Base-by-base conservation (phyloP, 257 asterid genomes). In the Plantago major region DNA sequence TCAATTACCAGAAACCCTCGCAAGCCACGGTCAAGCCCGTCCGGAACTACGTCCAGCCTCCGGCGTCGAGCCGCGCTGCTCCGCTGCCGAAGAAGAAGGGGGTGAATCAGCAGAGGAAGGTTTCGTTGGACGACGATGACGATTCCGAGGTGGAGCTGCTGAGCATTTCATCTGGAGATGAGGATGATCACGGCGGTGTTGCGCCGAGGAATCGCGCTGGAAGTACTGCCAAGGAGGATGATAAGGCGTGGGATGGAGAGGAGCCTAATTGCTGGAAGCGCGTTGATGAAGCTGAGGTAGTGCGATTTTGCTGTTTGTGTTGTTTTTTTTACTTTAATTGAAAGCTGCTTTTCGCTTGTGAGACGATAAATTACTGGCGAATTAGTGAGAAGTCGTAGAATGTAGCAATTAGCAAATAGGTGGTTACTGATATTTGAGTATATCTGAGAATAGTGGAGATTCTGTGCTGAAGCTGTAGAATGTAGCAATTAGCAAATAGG, bases 111-210 rank as follows among this genome's bases (percentile, higher is more conserved):
- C 77, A 73, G 47, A 73, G 72, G 61, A 77, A 72, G 45, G 76
- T n/a, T n/a, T n/a, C n/a, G n/a, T n/a, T 63, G 52, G 94, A 85
- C 14, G 95, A 88, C 45, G 97, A 89, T 58, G 97, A 92, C 18
- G 99, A 92, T 73, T 92, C 99, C 50, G 99, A 92, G 68, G 94
- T 92, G 22, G 99, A 92, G 78, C 66, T 92, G 94, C 83, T 92
- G 69, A 92, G 99, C 79, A 92, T 89, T 71, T 92, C 99, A 4
- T 92, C 99, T 1, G 97, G 99, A 2, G 99, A 92, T 55, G 99
- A 92, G 81, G 96, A 86, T 57, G 97, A 84, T 62, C 82, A 78
- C 53, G 82, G 82, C 54, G 71, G 82, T 47, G 75, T 66, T 42
- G 83, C 76, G 56, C 69, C 77, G 18, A 81, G 66, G 77, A 72